Evolutionary conservation across 2,329 filamentous ascomycete genomes (phyloP).

Genomic region (Arthroderma uncinatum): DNA sequence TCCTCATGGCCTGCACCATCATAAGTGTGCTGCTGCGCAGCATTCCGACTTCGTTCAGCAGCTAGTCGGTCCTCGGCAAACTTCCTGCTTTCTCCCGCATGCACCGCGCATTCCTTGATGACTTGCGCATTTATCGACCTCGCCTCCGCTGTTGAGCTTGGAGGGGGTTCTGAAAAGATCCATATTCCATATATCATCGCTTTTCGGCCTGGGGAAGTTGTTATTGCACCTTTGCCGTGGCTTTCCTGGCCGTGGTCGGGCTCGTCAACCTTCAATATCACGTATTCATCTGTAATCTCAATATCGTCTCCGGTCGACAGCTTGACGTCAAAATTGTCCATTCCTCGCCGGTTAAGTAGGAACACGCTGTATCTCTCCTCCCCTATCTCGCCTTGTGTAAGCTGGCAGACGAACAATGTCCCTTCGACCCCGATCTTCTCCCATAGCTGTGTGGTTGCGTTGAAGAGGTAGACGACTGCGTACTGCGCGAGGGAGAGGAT

Average conservation of each 20-base stretch:
- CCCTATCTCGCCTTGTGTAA: slow-evolving; percentile 34
- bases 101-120: slow-evolving; percentile 45
- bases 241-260: slow-evolving; percentile 15
- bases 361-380: slow-evolving; percentile 49
- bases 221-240: slow-evolving; percentile 14
- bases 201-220: slow-evolving; percentile 5
- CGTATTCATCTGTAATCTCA: slow-evolving; percentile 52
- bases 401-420: slow-evolving; percentile 73
- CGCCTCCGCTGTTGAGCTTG: slow-evolving; percentile 43
- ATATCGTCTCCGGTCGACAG: slow-evolving; percentile 48
- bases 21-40: slow-evolving; percentile 23
- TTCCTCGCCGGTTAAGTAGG: slow-evolving; percentile 58
- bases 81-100: slow-evolving; percentile 41
- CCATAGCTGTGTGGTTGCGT: slow-evolving; percentile 55
- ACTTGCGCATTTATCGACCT: slow-evolving; percentile 43
- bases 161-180: slow-evolving; percentile 52
- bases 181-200: slow-evolving; percentile 47
- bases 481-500: slow-evolving; percentile 77
- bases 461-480: slow-evolving; percentile 75
- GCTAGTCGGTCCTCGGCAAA: slow-evolving; percentile 31
- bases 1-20: slow-evolving; percentile 22
- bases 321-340: slow-evolving; percentile 60
- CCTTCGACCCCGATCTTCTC: slow-evolving; percentile 79
- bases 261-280: slow-evolving; percentile 45
- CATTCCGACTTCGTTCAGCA: slow-evolving; percentile 21